These are phyloP conservation scores for Alternaria gaisen DNA, from an alignment of 2,329 filamentous ascomycete species.

Conservation along the genomic window DNA sequence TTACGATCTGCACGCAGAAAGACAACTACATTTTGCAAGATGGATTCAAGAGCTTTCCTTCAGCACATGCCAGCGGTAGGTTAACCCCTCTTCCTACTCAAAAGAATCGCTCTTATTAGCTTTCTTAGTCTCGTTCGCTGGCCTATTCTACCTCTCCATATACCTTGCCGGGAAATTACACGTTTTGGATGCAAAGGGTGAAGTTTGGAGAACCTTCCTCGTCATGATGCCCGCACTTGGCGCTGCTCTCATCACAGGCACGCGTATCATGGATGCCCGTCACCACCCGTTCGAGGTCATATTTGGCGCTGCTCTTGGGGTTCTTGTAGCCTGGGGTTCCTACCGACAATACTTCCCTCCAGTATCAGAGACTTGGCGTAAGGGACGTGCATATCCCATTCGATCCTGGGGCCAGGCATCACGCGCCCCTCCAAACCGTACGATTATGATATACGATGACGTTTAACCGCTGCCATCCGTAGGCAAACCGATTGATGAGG, in stretches of 20 bases:
- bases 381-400: slow-evolving; percentile 67
- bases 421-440: slow-evolving; percentile 45
- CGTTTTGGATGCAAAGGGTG: slow-evolving; percentile 66
- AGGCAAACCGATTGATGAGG: slow-evolving; percentile 41
- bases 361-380: slow-evolving; percentile 63
- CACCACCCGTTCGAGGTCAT: slow-evolving; percentile 70
- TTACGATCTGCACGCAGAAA: slow-evolving; percentile 60
- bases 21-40: slow-evolving; percentile 63
- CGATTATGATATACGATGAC: slow-evolving; percentile 41
- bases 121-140: slow-evolving; percentile 64
- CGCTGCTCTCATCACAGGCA: slow-evolving; percentile 64
- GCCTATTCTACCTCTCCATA: slow-evolving; percentile 67
- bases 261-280: slow-evolving; percentile 68
- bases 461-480: slow-evolving; percentile 42
- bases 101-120: slow-evolving; percentile 24
- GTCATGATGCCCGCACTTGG: slow-evolving; percentile 63
- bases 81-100: background rate
- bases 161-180: slow-evolving; percentile 69
- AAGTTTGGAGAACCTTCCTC: slow-evolving; percentile 67
- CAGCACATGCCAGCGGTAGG: slow-evolving; percentile 65
- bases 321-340: slow-evolving; percentile 61
- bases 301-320: slow-evolving; percentile 62
- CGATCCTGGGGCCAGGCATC: slow-evolving; percentile 61
- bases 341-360: slow-evolving; percentile 69
- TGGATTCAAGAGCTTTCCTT: slow-evolving; percentile 67